Conservation (phyloP, 306 rosid species). For the Cicer bijugum region DNA sequence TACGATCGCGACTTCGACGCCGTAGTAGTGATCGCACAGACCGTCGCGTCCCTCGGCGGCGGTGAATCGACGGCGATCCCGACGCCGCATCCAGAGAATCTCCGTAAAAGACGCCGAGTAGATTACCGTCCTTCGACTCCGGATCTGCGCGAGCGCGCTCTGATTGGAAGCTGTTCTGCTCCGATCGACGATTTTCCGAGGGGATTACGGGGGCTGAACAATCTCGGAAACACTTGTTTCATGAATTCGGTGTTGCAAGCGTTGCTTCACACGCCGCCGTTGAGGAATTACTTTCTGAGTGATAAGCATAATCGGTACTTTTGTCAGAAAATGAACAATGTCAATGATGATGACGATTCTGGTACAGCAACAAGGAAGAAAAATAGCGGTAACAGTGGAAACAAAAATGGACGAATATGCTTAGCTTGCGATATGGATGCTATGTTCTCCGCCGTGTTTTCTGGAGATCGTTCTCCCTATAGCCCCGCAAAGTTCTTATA, state of each 20-base stretch:
- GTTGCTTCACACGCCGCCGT: conserved; percentile 88
- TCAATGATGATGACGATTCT: conserved; percentile 35
- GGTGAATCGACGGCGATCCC: conserved; percentile 45
- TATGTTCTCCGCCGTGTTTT: conserved; percentile 76
- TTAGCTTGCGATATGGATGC: conserved; percentile 89
- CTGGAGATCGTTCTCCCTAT: conserved; percentile 79
- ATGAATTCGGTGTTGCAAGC: conserved; percentile 97
- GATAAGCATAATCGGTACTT: conserved; percentile 79
- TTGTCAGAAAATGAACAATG: conserved; percentile 69
- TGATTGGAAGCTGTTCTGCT: conserved; percentile 60
- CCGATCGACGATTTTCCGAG: conserved; percentile 64
- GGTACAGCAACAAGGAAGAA: conserved; percentile 45
- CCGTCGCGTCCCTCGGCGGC: conserved; percentile 59
- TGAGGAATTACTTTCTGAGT: conserved; percentile 86
- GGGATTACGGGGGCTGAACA: conserved; percentile 91
- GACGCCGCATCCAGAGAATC: conserved; percentile 69
- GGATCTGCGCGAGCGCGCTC: conserved; percentile 62
- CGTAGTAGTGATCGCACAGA: conserved; percentile 77
- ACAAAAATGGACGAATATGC: conserved; percentile 56
- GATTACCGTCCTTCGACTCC: conserved; percentile 82
- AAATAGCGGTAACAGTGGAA: conserved; percentile 45
- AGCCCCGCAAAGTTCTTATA: conserved; percentile 92
- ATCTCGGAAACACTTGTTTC: conserved; percentile 87
- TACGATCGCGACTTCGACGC: conserved; percentile 94
- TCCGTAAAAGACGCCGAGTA: conserved; percentile 77